These are phyloP conservation scores for Paxillus ammoniavirescens DNA, from an alignment of 768 basidiomycete species.

Conservation along the genomic window DNA sequence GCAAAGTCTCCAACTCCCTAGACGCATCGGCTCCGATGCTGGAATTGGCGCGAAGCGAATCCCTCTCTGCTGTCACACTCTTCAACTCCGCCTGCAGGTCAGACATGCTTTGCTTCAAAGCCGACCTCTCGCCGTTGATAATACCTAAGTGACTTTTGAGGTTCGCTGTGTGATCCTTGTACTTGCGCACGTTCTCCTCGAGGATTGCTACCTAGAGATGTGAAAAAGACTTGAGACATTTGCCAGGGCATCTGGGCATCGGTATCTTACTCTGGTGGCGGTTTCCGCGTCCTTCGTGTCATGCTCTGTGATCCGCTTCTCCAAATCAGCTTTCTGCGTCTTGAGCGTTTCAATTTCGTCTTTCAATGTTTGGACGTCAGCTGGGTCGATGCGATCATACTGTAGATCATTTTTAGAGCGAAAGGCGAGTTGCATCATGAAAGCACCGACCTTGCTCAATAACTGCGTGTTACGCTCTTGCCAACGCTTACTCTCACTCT, in stretches of 20 bases:
- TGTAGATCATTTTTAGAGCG: slow-evolving; percentile 24
- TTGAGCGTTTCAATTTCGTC: slow-evolving; percentile 64
- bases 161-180: slow-evolving; percentile 26
- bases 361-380: slow-evolving; percentile 76
- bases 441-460: slow-evolving; percentile 62
- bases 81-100: slow-evolving; percentile 28
- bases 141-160: slow-evolving; percentile 24
- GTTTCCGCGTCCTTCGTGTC: slow-evolving; percentile 29
- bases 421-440: not conserved
- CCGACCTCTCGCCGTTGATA: slow-evolving; percentile 28
- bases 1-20: slow-evolving; percentile 34
- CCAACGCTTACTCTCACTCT: slow-evolving; percentile 78
- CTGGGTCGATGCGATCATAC: slow-evolving; percentile 89
- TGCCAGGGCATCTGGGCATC: not conserved
- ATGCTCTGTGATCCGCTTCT: slow-evolving; percentile 29
- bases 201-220: slow-evolving; percentile 37
- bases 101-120: slow-evolving; percentile 26
- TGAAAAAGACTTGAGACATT: not conserved
- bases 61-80: slow-evolving; percentile 28
- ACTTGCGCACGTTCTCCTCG: slow-evolving; percentile 43
- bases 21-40: slow-evolving; percentile 17
- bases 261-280: slow-evolving; percentile 31
- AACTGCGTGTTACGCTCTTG: slow-evolving; percentile 81
- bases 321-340: slow-evolving; percentile 36
- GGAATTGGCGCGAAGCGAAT: slow-evolving; percentile 19